phyloP scores from a whole-genome alignment of 2,329 filamentous ascomycete genomes.

The Colletotrichum sp. region DNA sequence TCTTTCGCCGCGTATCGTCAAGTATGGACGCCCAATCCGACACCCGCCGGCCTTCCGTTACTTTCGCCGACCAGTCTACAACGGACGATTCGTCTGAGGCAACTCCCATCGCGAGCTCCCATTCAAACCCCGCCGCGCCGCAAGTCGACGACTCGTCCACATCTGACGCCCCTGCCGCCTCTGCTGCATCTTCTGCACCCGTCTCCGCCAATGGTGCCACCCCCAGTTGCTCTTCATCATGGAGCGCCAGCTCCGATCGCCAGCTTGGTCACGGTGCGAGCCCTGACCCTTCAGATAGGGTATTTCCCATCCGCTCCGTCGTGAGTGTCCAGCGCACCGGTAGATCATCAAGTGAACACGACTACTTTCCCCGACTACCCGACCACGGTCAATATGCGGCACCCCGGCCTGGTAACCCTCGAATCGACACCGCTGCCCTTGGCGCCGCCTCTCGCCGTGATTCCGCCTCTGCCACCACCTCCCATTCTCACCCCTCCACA shows the following conservation, averaged over 20 bases:
- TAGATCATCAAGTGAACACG: slow-evolving; percentile 42
- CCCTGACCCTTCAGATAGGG: slow-evolving; percentile 58
- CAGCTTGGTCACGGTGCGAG: slow-evolving; percentile 37
- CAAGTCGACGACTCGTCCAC: not conserved
- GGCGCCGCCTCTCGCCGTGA: slow-evolving; percentile 24
- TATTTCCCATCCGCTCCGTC: slow-evolving; percentile 84
- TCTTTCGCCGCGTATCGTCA: not conserved
- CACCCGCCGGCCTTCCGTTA: slow-evolving; percentile 1
- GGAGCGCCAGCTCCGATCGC: slow-evolving; percentile 46
- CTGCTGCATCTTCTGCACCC: not conserved
- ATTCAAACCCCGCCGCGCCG: not conserved
- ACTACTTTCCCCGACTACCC: slow-evolving; percentile 40
- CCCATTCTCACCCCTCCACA: slow-evolving; percentile 4
- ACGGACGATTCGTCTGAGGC: slow-evolving; percentile 3
- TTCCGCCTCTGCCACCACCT: not conserved
- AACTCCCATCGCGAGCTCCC: slow-evolving; percentile 6
- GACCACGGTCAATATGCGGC: slow-evolving; percentile 36
- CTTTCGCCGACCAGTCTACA: not conserved
- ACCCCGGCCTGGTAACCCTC: slow-evolving; percentile 32
- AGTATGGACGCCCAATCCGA: slow-evolving; percentile 8
- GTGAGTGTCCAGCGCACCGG: slow-evolving; percentile 68
- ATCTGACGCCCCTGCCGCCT: not conserved
- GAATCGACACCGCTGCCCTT: slow-evolving; percentile 30
- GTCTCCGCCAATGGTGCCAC: slow-evolving; percentile 23
- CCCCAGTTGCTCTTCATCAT: slow-evolving; percentile 40